Percentiles rank a stretch among this genome's conserved stretches.
Evolutionary conservation across 2,329 filamentous ascomycete genomes (phyloP).

Genomic region (Fulvia fulva): DNA sequence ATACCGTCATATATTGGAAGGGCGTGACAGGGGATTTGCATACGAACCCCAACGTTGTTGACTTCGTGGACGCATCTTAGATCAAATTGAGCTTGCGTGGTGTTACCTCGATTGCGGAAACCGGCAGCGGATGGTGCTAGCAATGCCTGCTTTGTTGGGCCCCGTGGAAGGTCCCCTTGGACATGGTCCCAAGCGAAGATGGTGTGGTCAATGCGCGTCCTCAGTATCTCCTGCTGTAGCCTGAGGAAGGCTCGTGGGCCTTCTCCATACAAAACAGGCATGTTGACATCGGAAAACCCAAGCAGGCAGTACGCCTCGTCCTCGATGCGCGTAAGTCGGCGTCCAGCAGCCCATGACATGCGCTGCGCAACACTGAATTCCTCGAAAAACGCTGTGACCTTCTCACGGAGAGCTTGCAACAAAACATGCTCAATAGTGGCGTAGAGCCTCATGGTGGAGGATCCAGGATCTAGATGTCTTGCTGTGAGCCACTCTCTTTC

Average conservation of each 20-base stretch:
- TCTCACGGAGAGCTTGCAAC: too few relatives aligned
- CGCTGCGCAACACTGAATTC: not conserved
- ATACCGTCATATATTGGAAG: too few relatives aligned
- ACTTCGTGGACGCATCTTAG: too few relatives aligned
- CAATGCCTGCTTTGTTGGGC: too few relatives aligned
- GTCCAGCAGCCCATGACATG: not conserved
- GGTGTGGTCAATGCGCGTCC: not conserved
- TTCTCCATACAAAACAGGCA: not conserved
- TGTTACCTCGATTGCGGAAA: too few relatives aligned
- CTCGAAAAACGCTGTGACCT: not conserved
- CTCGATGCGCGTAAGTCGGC: not conserved
- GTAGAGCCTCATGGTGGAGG: too few relatives aligned
- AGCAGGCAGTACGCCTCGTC: not conserved
- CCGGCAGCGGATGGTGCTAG: too few relatives aligned
- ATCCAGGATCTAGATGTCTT: not conserved
- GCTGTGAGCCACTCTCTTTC: not conserved
- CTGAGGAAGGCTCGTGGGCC: not conserved
- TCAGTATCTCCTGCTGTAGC: not conserved
- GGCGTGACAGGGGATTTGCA: too few relatives aligned
- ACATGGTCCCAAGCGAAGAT: not conserved
- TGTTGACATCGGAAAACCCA: not conserved
- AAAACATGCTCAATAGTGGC: too few relatives aligned
- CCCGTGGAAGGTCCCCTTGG: too few relatives aligned
- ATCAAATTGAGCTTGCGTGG: too few relatives aligned
- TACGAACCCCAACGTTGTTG: too few relatives aligned